Percentiles rank a stretch among this genome's conserved stretches.
phyloP scores from a whole-genome alignment of 352 stramenopile genomes.

The Phytophthora multivora region DNA sequence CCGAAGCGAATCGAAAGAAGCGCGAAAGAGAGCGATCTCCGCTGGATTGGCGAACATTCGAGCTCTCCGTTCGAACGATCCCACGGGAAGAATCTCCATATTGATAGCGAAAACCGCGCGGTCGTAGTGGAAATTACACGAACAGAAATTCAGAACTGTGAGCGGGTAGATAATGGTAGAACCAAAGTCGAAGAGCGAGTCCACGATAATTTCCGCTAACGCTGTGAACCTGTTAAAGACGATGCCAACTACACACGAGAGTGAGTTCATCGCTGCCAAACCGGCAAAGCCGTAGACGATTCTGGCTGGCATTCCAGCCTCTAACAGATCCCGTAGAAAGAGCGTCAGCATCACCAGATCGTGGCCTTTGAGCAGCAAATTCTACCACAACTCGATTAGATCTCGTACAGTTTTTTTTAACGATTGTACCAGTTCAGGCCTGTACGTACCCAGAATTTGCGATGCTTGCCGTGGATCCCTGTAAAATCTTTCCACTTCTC shows the following conservation, averaged over 20 bases:
- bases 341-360: conserved; percentile 34
- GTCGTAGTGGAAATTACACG: conserved; percentile 37
- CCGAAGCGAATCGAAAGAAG: conserved; percentile 37
- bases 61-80: conserved; percentile 39
- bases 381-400: conserved; percentile 13
- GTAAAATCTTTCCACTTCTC: conserved; percentile 21
- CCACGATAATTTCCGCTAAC: conserved; percentile 35
- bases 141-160: conserved; percentile 27
- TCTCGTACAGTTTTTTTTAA: too few relatives aligned
- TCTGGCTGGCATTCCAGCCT: conserved; percentile 16
- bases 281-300: conserved; percentile 22
- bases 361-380: conserved; percentile 29
- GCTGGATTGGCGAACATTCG: conserved; percentile 33
- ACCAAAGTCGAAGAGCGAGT: conserved; percentile 42
- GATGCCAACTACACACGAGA: conserved; percentile 17
- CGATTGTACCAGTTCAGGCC: too few relatives aligned
- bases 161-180: conserved; percentile 38
- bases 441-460: conserved; percentile 39
- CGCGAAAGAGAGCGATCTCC: conserved; percentile 33
- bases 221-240: conserved; percentile 9
- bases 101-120: conserved; percentile 27
- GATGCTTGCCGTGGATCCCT: conserved; percentile 29
- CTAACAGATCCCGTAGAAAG: conserved; percentile 26
- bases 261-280: conserved; percentile 26
- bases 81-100: conserved; percentile 26